A percentile compares a stretch with the other conserved stretches of the same genome.
These are phyloP conservation scores for Phalaenopsis hybrid DNA, from an alignment of 116 monocot genomes.

Conservation along the genomic window DNA sequence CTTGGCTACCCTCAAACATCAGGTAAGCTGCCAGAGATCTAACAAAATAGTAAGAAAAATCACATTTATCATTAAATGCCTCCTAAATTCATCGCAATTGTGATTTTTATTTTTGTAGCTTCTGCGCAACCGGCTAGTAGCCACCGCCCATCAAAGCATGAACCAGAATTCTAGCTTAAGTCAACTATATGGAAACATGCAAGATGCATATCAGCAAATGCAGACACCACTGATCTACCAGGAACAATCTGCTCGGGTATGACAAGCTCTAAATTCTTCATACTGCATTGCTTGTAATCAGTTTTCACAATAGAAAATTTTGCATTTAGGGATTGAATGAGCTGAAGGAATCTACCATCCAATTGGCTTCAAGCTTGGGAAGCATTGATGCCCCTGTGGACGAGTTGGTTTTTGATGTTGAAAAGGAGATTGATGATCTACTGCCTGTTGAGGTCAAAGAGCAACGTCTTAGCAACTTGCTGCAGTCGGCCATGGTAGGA, in stretches of 20 bases:
- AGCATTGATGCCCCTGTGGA: constrained; percentile 73
- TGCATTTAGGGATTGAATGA: constrained; percentile 53
- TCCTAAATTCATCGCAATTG: too few species aligned
- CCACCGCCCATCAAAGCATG: constrained; percentile 59
- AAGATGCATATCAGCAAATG: constrained; percentile 75
- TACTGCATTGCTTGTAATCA: neutral
- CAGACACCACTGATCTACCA: constrained; percentile 77
- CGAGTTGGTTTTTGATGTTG: constrained; percentile 62
- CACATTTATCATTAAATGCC: too few species aligned
- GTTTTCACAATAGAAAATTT: neutral
- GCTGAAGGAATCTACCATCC: constrained; percentile 76
- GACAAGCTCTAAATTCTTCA: neutral
- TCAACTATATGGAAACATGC: constrained; percentile 60
- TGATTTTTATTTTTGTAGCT: constrained; percentile 24
- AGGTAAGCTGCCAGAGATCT: constrained; percentile 24
- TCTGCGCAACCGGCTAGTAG: constrained; percentile 45
- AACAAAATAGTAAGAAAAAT: too few species aligned
- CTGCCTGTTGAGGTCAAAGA: constrained; percentile 83
- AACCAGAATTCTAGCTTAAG: constrained; percentile 62
- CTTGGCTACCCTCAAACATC: constrained; percentile 87
- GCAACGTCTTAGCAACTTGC: constrained; percentile 72
- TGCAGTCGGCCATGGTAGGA: constrained; percentile 69
- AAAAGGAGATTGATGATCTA: constrained; percentile 90
- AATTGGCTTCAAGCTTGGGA: constrained; percentile 51
- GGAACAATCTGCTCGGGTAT: constrained; percentile 35